These are phyloP conservation scores for Silene coronaria DNA, from an alignment of 179 eudicot genomes.

Conservation along the genomic window DNA sequence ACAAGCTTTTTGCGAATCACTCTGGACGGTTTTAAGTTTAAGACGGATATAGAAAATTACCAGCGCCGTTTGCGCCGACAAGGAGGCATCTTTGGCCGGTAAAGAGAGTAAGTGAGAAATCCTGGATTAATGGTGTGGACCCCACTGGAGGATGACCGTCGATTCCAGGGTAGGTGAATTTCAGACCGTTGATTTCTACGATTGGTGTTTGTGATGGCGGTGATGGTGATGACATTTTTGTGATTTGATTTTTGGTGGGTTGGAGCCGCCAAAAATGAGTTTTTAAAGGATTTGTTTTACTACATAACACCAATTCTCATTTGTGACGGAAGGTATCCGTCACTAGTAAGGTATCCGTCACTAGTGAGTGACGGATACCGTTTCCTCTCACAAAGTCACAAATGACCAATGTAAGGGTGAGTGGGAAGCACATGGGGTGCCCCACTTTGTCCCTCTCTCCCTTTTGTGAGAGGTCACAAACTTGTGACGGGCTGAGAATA, in stretches of 20 bases:
- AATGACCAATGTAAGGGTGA: no score
- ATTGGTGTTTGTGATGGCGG: constrained; percentile 19
- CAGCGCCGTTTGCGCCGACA: constrained; percentile 95
- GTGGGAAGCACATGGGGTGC: no score
- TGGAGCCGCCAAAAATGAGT: neutral
- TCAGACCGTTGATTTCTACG: constrained; percentile 58
- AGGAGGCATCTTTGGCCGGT: constrained; percentile 80
- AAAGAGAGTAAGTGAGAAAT: constrained; percentile 49
- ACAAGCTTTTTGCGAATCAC: no score
- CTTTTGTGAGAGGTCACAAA: no score
- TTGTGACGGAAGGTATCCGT: no score
- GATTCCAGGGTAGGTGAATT: constrained; percentile 95
- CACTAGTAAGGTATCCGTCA: no score
- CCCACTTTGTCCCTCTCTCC: no score
- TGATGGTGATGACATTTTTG: constrained; percentile 26
- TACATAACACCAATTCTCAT: no score
- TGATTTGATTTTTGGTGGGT: neutral
- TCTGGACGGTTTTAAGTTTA: neutral
- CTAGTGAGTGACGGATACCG: no score
- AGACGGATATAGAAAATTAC: constrained; percentile 20
- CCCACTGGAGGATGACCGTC: constrained; percentile 97
- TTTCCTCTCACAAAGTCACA: no score
- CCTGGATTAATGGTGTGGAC: constrained; percentile 63
- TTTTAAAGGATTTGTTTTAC: neutral
- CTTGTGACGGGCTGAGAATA: no score